Evolutionary conservation across 208 protist species (phyloP), one percentile per base, ranked within the genome.

Genomic region (Kentomonas sorsogonicus): DNA sequence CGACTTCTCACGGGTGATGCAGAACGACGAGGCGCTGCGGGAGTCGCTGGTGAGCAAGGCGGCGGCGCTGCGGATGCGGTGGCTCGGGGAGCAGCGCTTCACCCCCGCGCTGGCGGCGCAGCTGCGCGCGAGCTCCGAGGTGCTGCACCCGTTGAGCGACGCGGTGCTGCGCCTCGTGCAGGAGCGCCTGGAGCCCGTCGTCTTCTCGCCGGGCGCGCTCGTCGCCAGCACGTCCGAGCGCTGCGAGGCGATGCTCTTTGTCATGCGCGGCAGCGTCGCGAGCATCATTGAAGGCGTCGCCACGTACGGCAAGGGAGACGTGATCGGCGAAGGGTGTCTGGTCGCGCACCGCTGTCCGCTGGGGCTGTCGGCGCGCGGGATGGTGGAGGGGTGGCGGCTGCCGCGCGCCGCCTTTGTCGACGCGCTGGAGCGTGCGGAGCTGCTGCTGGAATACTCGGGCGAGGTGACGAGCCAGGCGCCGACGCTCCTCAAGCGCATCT

Each of bases 371-470:
- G 83, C 87, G 7, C 74, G 79, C 43, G 72, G 78, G 25, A 94
- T 94, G 80, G 83, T 94, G 63, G 87, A 94, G 63, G 79, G 87
- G n/a, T 94, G 87, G 87, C 66, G 72, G 41, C 70, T 94, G 33
- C 71, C 53, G 38, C 76, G 70, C 4, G 65, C 72, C n/a, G 39
- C 72, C 20, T 76, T 91, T 34, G 52, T 70, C 39, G 82, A 89
- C 44, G 86, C 78, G 10, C 66, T 93, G 4, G 57, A 74, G 39
- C 76, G 77, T 18, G 72, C 77, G 44, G 86, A 93, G 43, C 31
- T 72, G 13, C 63, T 93, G n/a, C 70, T 85, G 39, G 29, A 38
- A 20, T 77, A 87, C 73, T 93, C 86, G 1, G 86, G 86, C 48
- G 66, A 85, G 33, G 66, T 76, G 50, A 83, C 69, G 15, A 74